Evolutionary conservation across 1,284 basidiomycete genomes (phyloP), one percentile per base, ranked within the genome.

Genomic region (Wallemia ichthyophaga): DNA sequence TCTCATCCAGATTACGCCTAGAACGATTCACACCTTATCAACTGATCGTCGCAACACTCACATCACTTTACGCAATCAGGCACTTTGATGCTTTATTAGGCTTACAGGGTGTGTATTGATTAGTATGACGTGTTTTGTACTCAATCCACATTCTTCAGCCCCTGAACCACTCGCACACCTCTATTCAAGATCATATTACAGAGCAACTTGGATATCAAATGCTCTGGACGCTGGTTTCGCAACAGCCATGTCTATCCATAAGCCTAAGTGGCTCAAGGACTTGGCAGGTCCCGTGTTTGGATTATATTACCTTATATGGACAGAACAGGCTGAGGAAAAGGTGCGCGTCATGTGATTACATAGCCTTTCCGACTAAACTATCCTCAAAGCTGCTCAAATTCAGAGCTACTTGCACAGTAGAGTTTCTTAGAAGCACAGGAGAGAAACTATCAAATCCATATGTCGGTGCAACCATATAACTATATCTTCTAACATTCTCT

Each of bases 161-260:
- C 91, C 92, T 27, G 92, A 96, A 71, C 92, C 92, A 1, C 73
- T 94, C 15, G 85, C 88, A 9, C 77, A 79, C 62, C 74, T 89
- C 85, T 95, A 95, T 68, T 85, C 87, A 1, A 77, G 84, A 1
- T 83, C 85, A 5, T 95, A 91, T 69, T 95, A 92, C 70, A 81
- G 92, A 26, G 91, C 88, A n/a, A 94, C 91, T 57, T 98, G 91
- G 83, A 81, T 98, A 64, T 80, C 73, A 59, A 91, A 83, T 0
- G 91, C 88, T 0, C 74, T 96, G n/a, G 92, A 98, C 67, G 89
- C 91, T 0, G 92, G 91, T 1, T 96, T 96, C 66, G 87, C 91
- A 0, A 89, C 88, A 0, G 89, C 92, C 9, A 88, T 92, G 82
- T 74, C 79, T 1, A 85, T 98, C 62, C 79, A 81, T n/a, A 25